phyloP scores from a whole-genome alignment of 306 rosid species.

The Boehmeria nivea region DNA sequence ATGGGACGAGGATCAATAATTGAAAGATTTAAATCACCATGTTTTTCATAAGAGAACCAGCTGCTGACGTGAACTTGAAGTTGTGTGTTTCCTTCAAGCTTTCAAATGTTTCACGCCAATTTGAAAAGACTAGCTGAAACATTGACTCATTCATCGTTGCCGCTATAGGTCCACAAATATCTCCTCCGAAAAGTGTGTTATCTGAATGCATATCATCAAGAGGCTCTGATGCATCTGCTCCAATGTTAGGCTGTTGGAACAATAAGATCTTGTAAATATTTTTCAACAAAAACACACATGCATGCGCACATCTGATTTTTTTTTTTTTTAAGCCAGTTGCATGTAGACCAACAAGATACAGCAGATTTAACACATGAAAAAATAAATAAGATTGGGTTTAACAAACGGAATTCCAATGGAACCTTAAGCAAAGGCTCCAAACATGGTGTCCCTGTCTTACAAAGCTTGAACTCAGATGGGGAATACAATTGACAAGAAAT shows the following conservation, averaged over 20 bases:
- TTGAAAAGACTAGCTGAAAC: slow-evolving; percentile 78
- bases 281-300: slow-evolving; percentile 8
- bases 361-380: neutral
- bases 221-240: slow-evolving; percentile 32
- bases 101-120: slow-evolving; percentile 81
- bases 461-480: no score
- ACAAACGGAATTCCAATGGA: no score
- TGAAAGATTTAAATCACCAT: slow-evolving; percentile 49
- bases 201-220: slow-evolving; percentile 36
- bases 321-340: slow-evolving; percentile 1
- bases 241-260: slow-evolving; percentile 37
- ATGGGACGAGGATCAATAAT: no score
- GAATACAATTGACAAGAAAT: no score
- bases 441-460: neutral
- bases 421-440: neutral
- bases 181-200: slow-evolving; percentile 56
- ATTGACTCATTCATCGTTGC: slow-evolving; percentile 80
- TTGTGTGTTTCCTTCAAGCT: slow-evolving; percentile 79
- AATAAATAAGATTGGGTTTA: no score
- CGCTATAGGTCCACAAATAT: slow-evolving; percentile 88
- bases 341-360: no score
- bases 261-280: slow-evolving; percentile 23
- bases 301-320: slow-evolving; percentile 1
- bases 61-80: slow-evolving; percentile 73
- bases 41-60: slow-evolving; percentile 86